Percentiles rank a stretch among this genome's conserved stretches.
Evolutionary conservation across 2,329 filamentous ascomycete genomes (phyloP).

Genomic region (Aspergillus aculeatinus): DNA sequence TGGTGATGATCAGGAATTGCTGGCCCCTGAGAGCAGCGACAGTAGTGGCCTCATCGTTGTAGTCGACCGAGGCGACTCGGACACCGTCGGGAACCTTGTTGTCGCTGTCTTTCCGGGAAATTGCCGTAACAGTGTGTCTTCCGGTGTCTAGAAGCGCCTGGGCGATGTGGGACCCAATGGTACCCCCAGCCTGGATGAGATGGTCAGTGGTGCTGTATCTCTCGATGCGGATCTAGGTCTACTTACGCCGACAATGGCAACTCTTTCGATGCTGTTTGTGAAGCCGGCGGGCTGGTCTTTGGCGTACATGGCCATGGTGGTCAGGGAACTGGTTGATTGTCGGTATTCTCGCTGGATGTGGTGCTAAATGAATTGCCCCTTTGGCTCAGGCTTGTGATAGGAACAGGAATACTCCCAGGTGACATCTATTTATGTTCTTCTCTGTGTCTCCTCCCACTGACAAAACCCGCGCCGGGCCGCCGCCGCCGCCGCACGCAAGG

Average conservation of each 20-base stretch:
- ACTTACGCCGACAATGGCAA: conserved; percentile 43
- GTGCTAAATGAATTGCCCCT: too few relatives aligned
- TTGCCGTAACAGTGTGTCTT: conserved; percentile 54
- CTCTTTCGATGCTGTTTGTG: conserved; percentile 36
- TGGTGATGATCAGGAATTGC: conserved; percentile 59
- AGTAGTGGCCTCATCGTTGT: conserved; percentile 48
- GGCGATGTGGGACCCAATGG: conserved; percentile 30
- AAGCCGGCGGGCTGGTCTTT: conserved; percentile 24
- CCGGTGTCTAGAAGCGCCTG: conserved; percentile 46
- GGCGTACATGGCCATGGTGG: conserved; percentile 25
- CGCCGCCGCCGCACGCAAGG: neutral
- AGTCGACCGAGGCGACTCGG: conserved; percentile 47
- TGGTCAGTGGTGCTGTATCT: conserved; percentile 14
- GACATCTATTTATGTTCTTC: conserved; percentile 16
- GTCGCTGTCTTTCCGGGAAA: conserved; percentile 48
- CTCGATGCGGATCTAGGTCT: neutral
- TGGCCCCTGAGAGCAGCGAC: conserved; percentile 54
- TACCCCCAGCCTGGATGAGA: conserved; percentile 34
- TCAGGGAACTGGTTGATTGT: neutral
- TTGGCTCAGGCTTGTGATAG: too few relatives aligned
- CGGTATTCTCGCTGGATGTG: neutral
- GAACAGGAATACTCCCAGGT: neutral
- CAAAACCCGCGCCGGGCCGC: too few relatives aligned
- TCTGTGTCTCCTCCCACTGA: too few relatives aligned
- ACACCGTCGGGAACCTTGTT: conserved; percentile 49